These are phyloP conservation scores for Gentiana dahurica DNA, from an alignment of 257 asterid genomes.

Conservation along the genomic window DNA sequence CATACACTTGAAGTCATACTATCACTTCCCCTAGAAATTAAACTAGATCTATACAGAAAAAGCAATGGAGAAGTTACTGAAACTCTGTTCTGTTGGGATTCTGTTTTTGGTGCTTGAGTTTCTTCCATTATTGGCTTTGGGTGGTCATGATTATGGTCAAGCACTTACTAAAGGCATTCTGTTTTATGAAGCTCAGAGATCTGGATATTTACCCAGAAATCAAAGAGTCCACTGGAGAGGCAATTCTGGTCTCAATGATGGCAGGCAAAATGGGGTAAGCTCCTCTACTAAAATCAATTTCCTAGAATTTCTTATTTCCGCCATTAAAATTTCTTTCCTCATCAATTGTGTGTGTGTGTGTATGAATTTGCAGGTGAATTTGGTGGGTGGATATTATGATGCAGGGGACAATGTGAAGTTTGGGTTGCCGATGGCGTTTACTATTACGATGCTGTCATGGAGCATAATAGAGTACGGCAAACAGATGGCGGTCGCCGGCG, in stretches of 20 bases:
- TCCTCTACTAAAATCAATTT: not conserved
- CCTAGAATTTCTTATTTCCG: not conserved
- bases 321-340: not conserved
- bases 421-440: slow-evolving; percentile 96
- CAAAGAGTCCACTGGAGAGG: slow-evolving; percentile 91
- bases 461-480: slow-evolving; percentile 75
- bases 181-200: slow-evolving; percentile 96
- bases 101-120: slow-evolving; percentile 36
- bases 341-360: too few species aligned
- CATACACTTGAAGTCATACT: too few species aligned
- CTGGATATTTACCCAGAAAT: slow-evolving; percentile 69
- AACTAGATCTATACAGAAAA: slow-evolving; percentile 24
- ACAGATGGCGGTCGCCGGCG: slow-evolving; percentile 72
- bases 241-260: slow-evolving; percentile 85
- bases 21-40: too few species aligned
- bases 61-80: slow-evolving; percentile 35
- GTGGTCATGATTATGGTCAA: slow-evolving; percentile 72
- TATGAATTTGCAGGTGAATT: slow-evolving; percentile 54
- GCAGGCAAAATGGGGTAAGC: slow-evolving; percentile 71
- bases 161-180: slow-evolving; percentile 75
- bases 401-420: slow-evolving; percentile 98
- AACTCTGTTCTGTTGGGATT: slow-evolving; percentile 39
- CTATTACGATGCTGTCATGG: slow-evolving; percentile 92
- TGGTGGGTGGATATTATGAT: slow-evolving; percentile 94
- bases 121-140: slow-evolving; percentile 40